Evolutionary conservation across 1,284 basidiomycete genomes (phyloP), one percentile per base, ranked within the genome.

Genomic region (Fomitopsis schrenkii): DNA sequence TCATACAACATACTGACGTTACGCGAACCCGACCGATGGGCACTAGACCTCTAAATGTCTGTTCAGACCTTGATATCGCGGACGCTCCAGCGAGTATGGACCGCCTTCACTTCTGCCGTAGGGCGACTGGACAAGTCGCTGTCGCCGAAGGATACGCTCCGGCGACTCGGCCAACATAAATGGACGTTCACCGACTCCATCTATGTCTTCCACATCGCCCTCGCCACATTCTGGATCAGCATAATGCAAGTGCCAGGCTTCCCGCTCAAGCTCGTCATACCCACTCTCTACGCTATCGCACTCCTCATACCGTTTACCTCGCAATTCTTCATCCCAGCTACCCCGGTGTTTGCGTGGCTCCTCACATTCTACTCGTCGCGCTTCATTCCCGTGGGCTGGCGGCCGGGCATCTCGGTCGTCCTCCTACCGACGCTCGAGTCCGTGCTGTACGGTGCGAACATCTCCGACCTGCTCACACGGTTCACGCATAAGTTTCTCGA

Each of bases 361-460:
- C 81, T 97, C 64, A 84, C 87, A 5, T 98, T 90, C 79, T 98
- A 91, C 79, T 88, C 89, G 19, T 93, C 91, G 44, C 83, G 90
- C 52, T 97, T 93, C 78, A 93, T 97, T 63, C 92, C 95, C 0
- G 80, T 83, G 10, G 66, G 76, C 3, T 86, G 85, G 71, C 81
- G 95, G 2, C 96, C 96, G 0, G 79, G 81, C 22, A 94, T 98
- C 58, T 96, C 93, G 68, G 96, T 99, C 60, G 90, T 93, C 10
- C 83, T 98, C 30, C 86, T 98, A 3, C 97, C 97, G 0, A 97
- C 96, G 0, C 85, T 98, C 59, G 97, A 99, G 74, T 90, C 91
- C 9, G 94, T 97, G 36, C 82, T 97, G 35, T 98, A 97, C 74
- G 97, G 97, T 10, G 96, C 95, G 57, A 98, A 98, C 77, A 96